Conservation (phyloP, 2,329 filamentous ascomycete species). For the Phoma herbarum region DNA sequence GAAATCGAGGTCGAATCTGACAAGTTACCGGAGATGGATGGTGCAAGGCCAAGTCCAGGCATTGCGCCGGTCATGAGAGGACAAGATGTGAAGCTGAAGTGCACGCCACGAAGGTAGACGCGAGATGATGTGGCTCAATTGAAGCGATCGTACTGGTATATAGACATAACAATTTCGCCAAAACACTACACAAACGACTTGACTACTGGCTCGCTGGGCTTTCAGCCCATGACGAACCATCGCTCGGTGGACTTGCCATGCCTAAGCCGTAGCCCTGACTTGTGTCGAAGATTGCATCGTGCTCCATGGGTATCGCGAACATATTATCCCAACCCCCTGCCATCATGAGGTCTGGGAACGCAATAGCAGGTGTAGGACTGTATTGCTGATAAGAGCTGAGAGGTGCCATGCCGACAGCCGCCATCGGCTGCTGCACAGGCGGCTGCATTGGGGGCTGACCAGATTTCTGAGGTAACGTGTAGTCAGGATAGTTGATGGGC, state of each 20-base stretch:
- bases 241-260: slow-evolving; percentile 36
- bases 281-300: slow-evolving; percentile 33
- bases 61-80: neutral
- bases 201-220: slow-evolving; percentile 21
- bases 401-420: slow-evolving; percentile 30
- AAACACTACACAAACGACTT: neutral
- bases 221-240: slow-evolving; percentile 25
- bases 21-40: neutral
- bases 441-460: slow-evolving; percentile 9
- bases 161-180: neutral
- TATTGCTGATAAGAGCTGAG: slow-evolving; percentile 30
- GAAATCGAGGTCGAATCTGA: neutral
- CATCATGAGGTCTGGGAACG: slow-evolving; percentile 40
- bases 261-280: slow-evolving; percentile 31
- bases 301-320: slow-evolving; percentile 43
- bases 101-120: neutral
- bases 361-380: slow-evolving; percentile 30
- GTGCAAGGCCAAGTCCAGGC: neutral
- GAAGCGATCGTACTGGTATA: neutral
- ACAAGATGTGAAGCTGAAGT: neutral
- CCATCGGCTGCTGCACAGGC: slow-evolving; percentile 13
- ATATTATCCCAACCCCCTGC: slow-evolving; percentile 40
- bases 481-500: slow-evolving; percentile 19
- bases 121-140: neutral
- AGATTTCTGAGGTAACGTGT: slow-evolving; percentile 9